A percentile compares a stretch with the other conserved stretches of the same genome.
Conservation (phyloP, 371 early-diverging fungal genomes). For the Racocetra persica region DNA sequence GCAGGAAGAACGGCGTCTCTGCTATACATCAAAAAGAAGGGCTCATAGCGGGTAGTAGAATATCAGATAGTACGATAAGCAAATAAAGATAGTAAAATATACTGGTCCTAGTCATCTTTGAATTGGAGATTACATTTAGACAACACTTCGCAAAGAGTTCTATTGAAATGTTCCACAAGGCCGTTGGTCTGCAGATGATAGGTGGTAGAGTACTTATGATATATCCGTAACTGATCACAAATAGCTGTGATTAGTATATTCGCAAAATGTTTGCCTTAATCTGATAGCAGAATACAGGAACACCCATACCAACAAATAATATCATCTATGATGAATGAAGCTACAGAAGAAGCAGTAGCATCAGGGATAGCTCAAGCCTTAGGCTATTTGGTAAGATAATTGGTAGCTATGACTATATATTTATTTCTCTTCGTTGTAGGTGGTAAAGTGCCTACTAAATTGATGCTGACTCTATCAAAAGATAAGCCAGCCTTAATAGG, state of each 20-base stretch:
- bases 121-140: background rate
- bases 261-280: constrained; percentile 46
- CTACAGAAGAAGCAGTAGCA: constrained; percentile 44
- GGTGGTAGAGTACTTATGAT: constrained; percentile 2
- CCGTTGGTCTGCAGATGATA: constrained; percentile 26
- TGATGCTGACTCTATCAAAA: background rate
- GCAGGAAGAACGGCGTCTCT: background rate
- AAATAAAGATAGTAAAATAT: background rate
- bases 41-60: background rate
- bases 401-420: background rate
- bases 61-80: background rate
- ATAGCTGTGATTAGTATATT: too few species aligned
- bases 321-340: constrained; percentile 50
- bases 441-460: background rate
- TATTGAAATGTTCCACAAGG: background rate
- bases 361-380: background rate
- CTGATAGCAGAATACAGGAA: constrained; percentile 48
- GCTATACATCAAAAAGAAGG: background rate
- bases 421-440: background rate
- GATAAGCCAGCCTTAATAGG: background rate
- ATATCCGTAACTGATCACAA: background rate
- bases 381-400: too few species aligned
- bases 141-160: too few species aligned
- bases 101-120: background rate
- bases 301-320: constrained; percentile 49